Evolutionary conservation across 2,329 filamentous ascomycete genomes (phyloP).

Genomic region (Xylariaceae sp.): DNA sequence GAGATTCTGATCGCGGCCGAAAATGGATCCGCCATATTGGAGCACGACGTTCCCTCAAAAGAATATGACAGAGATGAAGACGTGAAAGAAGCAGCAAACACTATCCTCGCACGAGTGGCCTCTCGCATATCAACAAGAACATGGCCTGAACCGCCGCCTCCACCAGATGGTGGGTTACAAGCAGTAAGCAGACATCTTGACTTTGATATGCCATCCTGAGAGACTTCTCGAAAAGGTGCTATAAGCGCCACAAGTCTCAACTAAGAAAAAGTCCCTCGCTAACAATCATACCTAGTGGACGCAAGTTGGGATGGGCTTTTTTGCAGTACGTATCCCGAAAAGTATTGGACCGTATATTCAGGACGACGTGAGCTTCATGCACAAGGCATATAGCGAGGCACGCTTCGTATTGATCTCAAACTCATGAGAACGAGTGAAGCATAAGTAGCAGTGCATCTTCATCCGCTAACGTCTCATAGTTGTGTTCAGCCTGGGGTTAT

Average conservation of each 20-base stretch:
- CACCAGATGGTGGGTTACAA: constrained; percentile 30
- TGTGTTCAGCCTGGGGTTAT: constrained; percentile 44
- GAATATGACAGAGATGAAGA: constrained; percentile 17
- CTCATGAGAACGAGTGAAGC: too few species aligned
- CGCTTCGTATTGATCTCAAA: too few species aligned
- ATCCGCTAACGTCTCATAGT: constrained; percentile 9
- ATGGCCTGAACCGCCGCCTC: constrained; percentile 30
- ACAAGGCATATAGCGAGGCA: neutral
- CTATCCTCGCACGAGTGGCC: constrained; percentile 27
- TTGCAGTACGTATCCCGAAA: constrained; percentile 23
- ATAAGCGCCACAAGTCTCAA: neutral
- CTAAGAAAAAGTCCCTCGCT: neutral
- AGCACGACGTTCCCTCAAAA: neutral
- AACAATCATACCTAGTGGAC: constrained; percentile 29
- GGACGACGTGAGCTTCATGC: neutral
- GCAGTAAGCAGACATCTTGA: constrained; percentile 21
- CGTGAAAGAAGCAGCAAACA: constrained; percentile 28
- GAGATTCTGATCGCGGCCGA: constrained; percentile 6
- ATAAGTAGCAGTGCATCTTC: neutral
- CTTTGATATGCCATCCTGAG: neutral
- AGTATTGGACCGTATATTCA: too few species aligned
- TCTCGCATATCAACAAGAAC: constrained; percentile 30
- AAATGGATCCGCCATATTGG: constrained; percentile 2
- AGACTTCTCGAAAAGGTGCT: neutral
- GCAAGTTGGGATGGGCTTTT: constrained; percentile 34